A percentile compares a stretch with the other conserved stretches of the same genome.
phyloP scores from a whole-genome alignment of 345 rosid species.

The Rhodomyrtus tomentosa region DNA sequence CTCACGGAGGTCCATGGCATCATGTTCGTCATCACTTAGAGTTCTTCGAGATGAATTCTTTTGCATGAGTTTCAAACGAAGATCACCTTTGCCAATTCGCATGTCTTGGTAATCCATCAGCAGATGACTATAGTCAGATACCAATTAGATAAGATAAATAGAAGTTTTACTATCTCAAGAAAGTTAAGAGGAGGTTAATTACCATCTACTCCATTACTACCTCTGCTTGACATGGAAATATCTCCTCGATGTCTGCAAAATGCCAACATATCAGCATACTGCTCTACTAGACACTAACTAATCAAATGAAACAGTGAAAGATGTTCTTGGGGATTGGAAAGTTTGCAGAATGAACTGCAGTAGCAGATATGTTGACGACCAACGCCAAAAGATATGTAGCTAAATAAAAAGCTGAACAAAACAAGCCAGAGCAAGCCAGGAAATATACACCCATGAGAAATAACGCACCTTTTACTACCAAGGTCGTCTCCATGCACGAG shows the following conservation, averaged over 20 bases:
- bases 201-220: conserved; percentile 36
- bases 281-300: not conserved
- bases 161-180: not conserved
- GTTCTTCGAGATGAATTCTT: conserved; percentile 40
- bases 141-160: conserved; percentile 6
- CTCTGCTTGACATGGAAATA: conserved; percentile 16
- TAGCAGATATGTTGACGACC: not conserved
- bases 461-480: conserved; percentile 48
- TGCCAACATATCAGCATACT: not conserved
- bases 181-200: not conserved
- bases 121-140: conserved; percentile 7
- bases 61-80: conserved; percentile 68
- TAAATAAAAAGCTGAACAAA: not conserved
- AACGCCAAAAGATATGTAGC: not conserved
- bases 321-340: not conserved
- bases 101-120: conserved; percentile 29
- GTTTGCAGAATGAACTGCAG: not conserved
- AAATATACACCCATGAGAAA: not conserved
- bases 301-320: not conserved
- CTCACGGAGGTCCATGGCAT: conserved; percentile 59
- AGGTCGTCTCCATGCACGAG: conserved; percentile 14
- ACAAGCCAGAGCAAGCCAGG: not conserved
- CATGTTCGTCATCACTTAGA: conserved; percentile 32
- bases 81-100: conserved; percentile 60
- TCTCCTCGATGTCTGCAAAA: conserved; percentile 67